Percentiles rank a stretch among this genome's conserved stretches.
Evolutionary conservation across 208 protist genomes (phyloP).

Genomic region (Trypanosoma caninum): DNA sequence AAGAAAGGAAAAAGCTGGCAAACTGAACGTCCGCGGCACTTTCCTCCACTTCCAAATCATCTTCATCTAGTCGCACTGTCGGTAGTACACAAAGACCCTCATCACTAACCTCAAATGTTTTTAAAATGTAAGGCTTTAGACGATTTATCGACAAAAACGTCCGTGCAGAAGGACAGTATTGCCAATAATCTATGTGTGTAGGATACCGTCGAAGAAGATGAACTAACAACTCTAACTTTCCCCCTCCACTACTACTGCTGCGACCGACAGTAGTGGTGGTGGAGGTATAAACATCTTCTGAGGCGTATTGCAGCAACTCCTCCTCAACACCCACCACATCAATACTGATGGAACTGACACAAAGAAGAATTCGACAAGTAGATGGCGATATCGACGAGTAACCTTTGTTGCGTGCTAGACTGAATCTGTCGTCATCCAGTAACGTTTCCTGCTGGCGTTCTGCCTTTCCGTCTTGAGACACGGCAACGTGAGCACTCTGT

Average conservation of each 20-base stretch:
- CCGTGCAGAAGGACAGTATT: conserved; percentile 24
- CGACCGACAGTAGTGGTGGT: background rate
- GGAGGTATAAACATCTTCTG: background rate
- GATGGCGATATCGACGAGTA: background rate
- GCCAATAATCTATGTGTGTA: conserved; percentile 47
- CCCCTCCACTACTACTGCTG: background rate
- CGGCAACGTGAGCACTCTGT: no score
- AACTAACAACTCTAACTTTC: background rate
- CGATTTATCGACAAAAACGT: conserved; percentile 39
- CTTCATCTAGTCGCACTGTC: conserved; percentile 8
- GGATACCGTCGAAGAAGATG: conserved; percentile 41
- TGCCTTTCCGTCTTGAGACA: background rate
- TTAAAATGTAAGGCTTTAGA: conserved; percentile 34
- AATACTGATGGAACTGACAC: conserved; percentile 45
- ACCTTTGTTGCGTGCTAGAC: background rate
- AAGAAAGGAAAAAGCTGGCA: conserved; percentile 7
- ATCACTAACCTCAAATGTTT: conserved; percentile 38
- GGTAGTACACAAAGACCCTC: conserved; percentile 3
- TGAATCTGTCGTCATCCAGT: background rate
- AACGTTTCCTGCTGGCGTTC: background rate
- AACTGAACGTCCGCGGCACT: no score
- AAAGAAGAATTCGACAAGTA: conserved; percentile 27
- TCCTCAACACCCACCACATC: conserved; percentile 35
- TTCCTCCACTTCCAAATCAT: background rate
- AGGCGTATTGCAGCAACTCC: background rate